Base-by-base conservation (phyloP, 306 rosid genomes). In the Prunus padus region DNA sequence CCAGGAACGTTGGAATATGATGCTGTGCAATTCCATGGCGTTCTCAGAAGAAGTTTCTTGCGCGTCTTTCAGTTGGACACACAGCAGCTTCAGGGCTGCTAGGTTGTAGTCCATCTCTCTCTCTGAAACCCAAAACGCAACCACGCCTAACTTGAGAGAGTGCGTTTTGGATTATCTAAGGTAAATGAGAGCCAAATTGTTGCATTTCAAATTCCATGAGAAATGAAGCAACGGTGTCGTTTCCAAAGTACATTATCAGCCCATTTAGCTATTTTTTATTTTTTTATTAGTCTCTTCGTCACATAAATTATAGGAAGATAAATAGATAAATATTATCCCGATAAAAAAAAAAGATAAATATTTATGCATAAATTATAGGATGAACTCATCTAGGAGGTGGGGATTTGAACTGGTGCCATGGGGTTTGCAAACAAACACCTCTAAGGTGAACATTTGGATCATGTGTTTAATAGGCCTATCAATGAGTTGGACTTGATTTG, bases 1-100 rank as follows among this genome's bases (percentile, higher is more conserved):
- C 96, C 96, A 91, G 49, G 82, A 89, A 57, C 97, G 94, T 67
- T 94, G 96, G 90, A 94, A 94, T 81, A 87, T 92, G 23, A 94
- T 82, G 78, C 85, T 92, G 54, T 90, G 84, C 68, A 91, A 88
- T 2, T 85, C 80, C 76, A 79, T 78, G 69, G 85, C 52, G 60
- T 76, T 75, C 25, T 84, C 84, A 11, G 89, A 57, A 8, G 83
- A 13, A 1, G 82, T 73, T 77, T 87, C 74, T 28, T 82, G 72
- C 4, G 91, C 98, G 47, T 79, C 68, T 62, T 88, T 87, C 70
- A 94, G 82, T 46, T 89, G 93, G 52, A 76, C 28, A 80, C 92
- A 83, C 8, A 89, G 4, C 12, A 91, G 46, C 76, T 93, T 93
- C 88, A 91, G 46, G 8, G 98, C 96, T 31, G 94, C 97, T 64